Percentiles rank a stretch among this genome's conserved stretches.
Evolutionary conservation across 2,329 filamentous ascomycete genomes (phyloP).

Genomic region (Exophiala sideris): DNA sequence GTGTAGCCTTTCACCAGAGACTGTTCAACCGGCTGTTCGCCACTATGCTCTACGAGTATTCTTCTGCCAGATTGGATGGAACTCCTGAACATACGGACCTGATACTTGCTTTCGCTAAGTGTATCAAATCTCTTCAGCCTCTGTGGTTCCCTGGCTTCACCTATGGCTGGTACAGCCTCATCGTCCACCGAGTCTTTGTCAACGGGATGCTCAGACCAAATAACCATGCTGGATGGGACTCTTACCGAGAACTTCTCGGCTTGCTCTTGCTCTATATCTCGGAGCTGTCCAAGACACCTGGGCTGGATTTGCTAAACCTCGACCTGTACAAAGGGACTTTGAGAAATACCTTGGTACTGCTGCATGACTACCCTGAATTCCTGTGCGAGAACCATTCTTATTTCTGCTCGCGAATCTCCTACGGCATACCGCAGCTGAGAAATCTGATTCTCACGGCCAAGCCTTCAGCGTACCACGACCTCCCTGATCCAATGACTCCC

Average conservation of each 20-base stretch:
- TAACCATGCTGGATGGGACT: conserved; percentile 69
- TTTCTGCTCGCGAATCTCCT: conserved; percentile 76
- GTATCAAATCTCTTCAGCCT: conserved; percentile 72
- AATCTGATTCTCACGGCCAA: conserved; percentile 84
- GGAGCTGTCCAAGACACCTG: conserved; percentile 72
- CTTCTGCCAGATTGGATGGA: conserved; percentile 56
- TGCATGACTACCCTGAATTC: conserved; percentile 95
- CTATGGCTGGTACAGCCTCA: conserved; percentile 77
- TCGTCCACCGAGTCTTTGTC: conserved; percentile 82
- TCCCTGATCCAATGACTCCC: conserved; percentile 68
- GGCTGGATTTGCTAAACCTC: conserved; percentile 66
- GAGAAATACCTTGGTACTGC: conserved; percentile 77
- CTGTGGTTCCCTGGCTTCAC: conserved; percentile 74
- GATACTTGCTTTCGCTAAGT: conserved; percentile 66
- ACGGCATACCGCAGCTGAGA: conserved; percentile 79
- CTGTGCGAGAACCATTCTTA: conserved; percentile 80
- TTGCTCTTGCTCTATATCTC: conserved; percentile 71
- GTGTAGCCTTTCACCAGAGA: conserved; percentile 78
- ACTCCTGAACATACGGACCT: conserved; percentile 64
- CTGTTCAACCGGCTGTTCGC: conserved; percentile 91
- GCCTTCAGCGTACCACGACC: conserved; percentile 66
- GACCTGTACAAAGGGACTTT: conserved; percentile 81
- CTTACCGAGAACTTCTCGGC: conserved; percentile 70
- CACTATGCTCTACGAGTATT: conserved; percentile 73
- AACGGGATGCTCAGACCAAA: conserved; percentile 69